These are phyloP conservation scores for apple (Malus domestica) DNA, from an alignment of 306 rosid species.

Conservation along the genomic window ASM211411v1 NC_041801.1:11754501-11755000, in stretches of 20 bases:
- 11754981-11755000: conserved; percentile 98
- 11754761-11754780: not conserved
- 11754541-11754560: conserved; percentile 94
- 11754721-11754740: conserved; percentile 2
- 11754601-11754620: not conserved
- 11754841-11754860: conserved; percentile 76
- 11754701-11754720: conserved; percentile 5
- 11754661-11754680: not conserved
- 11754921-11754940: conserved; percentile 6
- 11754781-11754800: not conserved
- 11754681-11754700: not conserved
- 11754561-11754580: conserved; percentile 95
- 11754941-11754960: conserved; percentile 12
- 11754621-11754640: not conserved
- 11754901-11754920: conserved; percentile 11
- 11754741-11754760: not conserved
- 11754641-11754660: conserved; percentile 3
- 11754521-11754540: conserved; percentile 37
- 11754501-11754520: not conserved
- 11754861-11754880: conserved; percentile 78
- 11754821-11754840: conserved; percentile 69
- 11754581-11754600: conserved; percentile 97
- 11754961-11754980: conserved; percentile 81
- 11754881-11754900: conserved; percentile 37
- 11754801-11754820: conserved; percentile 56